phyloP scores from a whole-genome alignment of 257 asterid genomes.

The Ocimum tenuiflorum region DNA sequence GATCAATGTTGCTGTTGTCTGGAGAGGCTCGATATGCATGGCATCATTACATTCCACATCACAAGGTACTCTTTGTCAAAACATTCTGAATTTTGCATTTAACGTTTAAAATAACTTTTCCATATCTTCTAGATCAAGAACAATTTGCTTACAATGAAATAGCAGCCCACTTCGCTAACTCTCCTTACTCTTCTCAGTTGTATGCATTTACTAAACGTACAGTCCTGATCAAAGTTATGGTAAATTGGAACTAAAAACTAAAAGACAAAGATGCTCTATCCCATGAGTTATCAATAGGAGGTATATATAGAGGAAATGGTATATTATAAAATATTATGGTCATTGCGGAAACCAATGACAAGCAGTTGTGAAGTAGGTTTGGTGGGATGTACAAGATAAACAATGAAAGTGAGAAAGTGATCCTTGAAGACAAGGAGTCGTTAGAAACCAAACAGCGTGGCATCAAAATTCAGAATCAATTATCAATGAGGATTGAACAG shows the following conservation, averaged over 20 bases:
- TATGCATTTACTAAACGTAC: not conserved
- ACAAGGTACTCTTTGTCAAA: constrained; percentile 46
- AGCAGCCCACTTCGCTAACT: not conserved
- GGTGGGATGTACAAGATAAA: not conserved
- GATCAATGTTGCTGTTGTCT: constrained; percentile 71
- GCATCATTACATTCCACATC: constrained; percentile 99
- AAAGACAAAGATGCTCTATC: not conserved
- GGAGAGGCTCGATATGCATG: constrained; percentile 95
- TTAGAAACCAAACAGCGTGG: not conserved
- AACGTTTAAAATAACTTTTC: not conserved
- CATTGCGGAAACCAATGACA: not conserved
- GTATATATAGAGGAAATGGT: not conserved
- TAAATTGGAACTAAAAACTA: not conserved
- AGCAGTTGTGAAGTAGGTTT: not conserved
- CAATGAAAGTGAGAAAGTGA: no score
- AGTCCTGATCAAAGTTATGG: not conserved
- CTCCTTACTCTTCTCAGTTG: not conserved
- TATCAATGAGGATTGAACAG: not conserved
- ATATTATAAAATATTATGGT: not conserved
- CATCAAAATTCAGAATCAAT: no score
- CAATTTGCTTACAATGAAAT: not conserved
- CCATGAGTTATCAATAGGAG: not conserved
- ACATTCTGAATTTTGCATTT: not conserved
- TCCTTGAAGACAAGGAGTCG: not conserved
- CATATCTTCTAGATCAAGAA: not conserved